Base-by-base conservation (phyloP, 768 basidiomycete genomes). In the Chalciporus sphaerocephalus region DNA sequence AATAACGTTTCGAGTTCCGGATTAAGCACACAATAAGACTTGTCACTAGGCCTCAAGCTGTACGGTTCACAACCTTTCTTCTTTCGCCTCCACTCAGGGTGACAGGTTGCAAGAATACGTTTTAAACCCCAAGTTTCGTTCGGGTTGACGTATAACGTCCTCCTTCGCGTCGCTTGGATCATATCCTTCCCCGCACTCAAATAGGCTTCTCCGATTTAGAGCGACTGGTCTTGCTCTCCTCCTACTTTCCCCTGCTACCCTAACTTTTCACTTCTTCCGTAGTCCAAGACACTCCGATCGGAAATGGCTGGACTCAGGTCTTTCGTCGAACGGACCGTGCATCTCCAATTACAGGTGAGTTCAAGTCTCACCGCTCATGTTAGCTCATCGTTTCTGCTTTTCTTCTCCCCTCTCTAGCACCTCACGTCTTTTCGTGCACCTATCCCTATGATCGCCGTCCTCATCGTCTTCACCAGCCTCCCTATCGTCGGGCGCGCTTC, bases 391-490 rank as follows among this genome's bases (percentile, higher is more conserved):
- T 30, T 30, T n/a, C 28, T 9, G 25, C 15, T 27, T 11, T 25
- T 41, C 22, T 27, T 9, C 9, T 15, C 13, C 21, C 25, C 11
- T 10, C n/a, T 30, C 43, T 8, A 50, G 53, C 43, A 21, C 30
- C 13, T 57, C 4, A 16, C 40, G 20, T 32, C 12, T 22, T 27
- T 54, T 39, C 36, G 37, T 28, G 21, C 28, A 2, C 46, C 51
- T 16, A 34, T 45, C 6, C 37, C 44, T 2, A 27, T 50, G 3
- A 22, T 55, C 7, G 39, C 25, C 9, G 41, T 56, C 2, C 20
- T 63, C 13, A 30, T 50, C 18, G 20, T 50, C 25, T 22, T 53
- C 23, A 47, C 51, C 33, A 37, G 40, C 15, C 12, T 60, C 22
- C 47, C 40, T 7, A 30, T 52, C 16, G n/a, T 52, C 13, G 28